phyloP scores from a whole-genome alignment of 2,329 filamentous ascomycete species.

The Hypoxylon rubiginosum region DNA sequence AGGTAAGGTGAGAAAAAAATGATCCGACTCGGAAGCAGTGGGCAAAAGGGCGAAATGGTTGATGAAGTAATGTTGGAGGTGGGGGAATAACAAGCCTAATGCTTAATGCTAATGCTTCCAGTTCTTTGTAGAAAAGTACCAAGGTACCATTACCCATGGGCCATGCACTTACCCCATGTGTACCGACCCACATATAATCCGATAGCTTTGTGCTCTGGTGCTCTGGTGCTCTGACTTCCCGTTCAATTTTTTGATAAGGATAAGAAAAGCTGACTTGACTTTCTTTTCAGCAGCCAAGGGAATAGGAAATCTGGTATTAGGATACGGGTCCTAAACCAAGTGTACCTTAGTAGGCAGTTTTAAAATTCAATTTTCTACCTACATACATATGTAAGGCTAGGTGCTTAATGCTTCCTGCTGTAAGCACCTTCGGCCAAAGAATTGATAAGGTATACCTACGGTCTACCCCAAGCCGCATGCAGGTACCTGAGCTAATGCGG shows the following conservation, averaged over 20 bases:
- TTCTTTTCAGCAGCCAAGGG: not conserved
- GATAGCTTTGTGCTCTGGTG: not conserved
- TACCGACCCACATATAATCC: constrained; percentile 2
- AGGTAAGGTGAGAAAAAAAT: constrained; percentile 12
- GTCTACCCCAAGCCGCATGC: not conserved
- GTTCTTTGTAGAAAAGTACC: constrained; percentile 1
- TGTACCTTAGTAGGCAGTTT: too few relatives aligned
- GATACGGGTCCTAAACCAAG: too few relatives aligned
- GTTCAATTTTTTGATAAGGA: too few relatives aligned
- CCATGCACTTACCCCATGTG: too few relatives aligned
- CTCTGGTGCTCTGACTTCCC: not conserved
- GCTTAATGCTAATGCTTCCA: not conserved
- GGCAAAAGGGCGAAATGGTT: constrained; percentile 22
- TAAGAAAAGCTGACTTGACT: not conserved
- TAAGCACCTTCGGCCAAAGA: not conserved
- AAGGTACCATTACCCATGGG: too few relatives aligned
- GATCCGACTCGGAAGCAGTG: constrained; percentile 27
- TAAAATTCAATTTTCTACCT: not conserved
- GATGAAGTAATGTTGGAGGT: constrained; percentile 38
- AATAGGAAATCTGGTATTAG: too few relatives aligned
- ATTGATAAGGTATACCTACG: not conserved
- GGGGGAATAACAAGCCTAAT: constrained; percentile 9
- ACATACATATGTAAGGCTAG: too few relatives aligned
- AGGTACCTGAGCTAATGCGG: constrained; percentile 4
- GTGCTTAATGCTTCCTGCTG: constrained; percentile 1